Evolutionary conservation across 139 green algal species (phyloP).

Genomic region (Closterium sp.): DNA sequence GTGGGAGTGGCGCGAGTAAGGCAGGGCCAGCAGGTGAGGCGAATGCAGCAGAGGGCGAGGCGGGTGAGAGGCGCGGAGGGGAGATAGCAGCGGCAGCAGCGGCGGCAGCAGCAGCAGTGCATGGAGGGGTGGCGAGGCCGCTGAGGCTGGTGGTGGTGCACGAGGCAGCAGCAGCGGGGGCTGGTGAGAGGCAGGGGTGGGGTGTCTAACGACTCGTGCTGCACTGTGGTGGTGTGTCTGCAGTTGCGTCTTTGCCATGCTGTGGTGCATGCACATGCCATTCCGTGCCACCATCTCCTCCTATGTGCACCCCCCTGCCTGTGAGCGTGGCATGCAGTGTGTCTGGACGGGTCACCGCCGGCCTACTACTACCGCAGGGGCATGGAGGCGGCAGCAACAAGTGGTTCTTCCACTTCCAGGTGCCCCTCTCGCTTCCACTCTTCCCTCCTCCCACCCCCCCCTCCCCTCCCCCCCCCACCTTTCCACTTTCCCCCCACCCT

Average conservation of each 20-base stretch:
- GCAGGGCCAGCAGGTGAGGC: too few relatives aligned
- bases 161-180: neutral
- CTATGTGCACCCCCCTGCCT: too few relatives aligned
- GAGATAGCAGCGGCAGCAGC: neutral
- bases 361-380: conserved; percentile 17
- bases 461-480: neutral
- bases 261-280: too few relatives aligned
- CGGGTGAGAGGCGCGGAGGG: neutral
- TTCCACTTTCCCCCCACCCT: neutral
- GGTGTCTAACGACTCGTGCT: too few relatives aligned
- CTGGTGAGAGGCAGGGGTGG: too few relatives aligned
- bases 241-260: too few relatives aligned
- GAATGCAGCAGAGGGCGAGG: neutral
- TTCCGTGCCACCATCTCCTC: too few relatives aligned
- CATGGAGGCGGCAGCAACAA: neutral
- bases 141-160: neutral
- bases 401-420: conserved; percentile 17
- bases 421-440: neutral
- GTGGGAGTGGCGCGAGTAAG: neutral
- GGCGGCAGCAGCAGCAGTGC: too few relatives aligned
- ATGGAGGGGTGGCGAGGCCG: neutral
- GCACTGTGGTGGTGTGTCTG: too few relatives aligned
- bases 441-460: too few relatives aligned
- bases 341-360: conserved; percentile 2
- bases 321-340: too few relatives aligned